Base-by-base conservation (phyloP, 805 yeast species). In the Candida vartiovaarae region DNA sequence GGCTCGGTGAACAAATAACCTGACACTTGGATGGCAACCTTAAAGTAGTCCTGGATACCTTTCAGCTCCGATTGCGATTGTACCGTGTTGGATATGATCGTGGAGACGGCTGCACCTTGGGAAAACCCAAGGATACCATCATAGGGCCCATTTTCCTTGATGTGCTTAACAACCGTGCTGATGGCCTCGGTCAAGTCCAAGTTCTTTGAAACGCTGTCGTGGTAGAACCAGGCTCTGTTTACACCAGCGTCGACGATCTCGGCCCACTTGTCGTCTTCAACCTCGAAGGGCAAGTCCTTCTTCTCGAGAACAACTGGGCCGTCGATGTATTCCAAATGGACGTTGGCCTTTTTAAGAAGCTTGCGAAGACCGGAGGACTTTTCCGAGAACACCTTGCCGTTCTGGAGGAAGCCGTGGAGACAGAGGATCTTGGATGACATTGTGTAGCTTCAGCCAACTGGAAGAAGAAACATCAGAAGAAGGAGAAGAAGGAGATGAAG, bases 21-120 rank as follows among this genome's bases (percentile, higher is more conserved):
- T 1, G 93, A 78, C 53, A 86, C 86, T 36, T 86, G 63, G 5
- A 93, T 66, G 11, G 82, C 87, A 59, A 89, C 87, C 56, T 85
- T 79, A 55, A 91, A 70, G 41, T 50, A 56, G 8, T 43, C 52
- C 36, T 44, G 47, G 32, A 29, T 71, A 72, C 49, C 49, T 6
- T 32, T 20, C 2, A 48, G 39, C 39, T 46, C 49, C 2, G 47
- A 43, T 15, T 47, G 43, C 2, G 44, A 11, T 41, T 45, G 44
- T 49, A 83, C 79, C 34, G 73, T 71, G 51, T 79, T 77, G 36
- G 85, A 70, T 29, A 89, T 60, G 26, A 86, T 70, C 1, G 91
- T 85, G 1, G 87, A 82, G 32, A 91, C 66, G 2, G 93, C 95
- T 6, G 97, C 95, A 49, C 99, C 99, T 62, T 93, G 98, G 8